Conservation (phyloP, 257 asterid species). For the Solanum sitiens region DNA sequence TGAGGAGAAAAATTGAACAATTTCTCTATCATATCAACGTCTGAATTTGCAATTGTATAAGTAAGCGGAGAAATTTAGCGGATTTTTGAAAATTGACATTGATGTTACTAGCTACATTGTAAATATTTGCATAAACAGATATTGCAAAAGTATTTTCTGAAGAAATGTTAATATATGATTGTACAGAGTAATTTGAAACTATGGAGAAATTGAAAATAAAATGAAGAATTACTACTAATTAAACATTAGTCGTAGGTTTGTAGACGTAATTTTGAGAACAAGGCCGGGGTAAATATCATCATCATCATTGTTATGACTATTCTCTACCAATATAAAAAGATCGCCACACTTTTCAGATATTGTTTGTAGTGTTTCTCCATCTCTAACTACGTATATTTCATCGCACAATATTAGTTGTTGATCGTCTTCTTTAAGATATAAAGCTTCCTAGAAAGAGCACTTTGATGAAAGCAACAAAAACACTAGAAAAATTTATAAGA, state of each 20-base stretch:
- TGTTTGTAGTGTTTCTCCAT: conserved; percentile 12
- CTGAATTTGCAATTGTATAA: not conserved
- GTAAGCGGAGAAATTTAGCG: no score
- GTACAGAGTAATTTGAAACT: not conserved
- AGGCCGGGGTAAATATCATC: conserved; percentile 24
- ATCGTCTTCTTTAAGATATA: not conserved
- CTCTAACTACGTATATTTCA: conserved; percentile 17
- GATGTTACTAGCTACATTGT: no score
- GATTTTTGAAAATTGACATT: no score
- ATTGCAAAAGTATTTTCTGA: not conserved
- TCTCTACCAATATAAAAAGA: conserved; percentile 9
- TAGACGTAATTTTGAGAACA: conserved; percentile 11
- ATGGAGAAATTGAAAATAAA: not conserved
- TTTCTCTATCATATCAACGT: not conserved
- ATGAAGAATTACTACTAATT: not conserved
- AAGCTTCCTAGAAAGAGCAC: not conserved
- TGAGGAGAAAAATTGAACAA: not conserved
- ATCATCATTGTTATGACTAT: conserved; percentile 10
- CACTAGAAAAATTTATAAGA: not conserved
- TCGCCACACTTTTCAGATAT: conserved; percentile 8
- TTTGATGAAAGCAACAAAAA: not conserved
- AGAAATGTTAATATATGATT: no score
- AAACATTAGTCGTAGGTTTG: not conserved
- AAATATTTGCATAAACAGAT: no score
- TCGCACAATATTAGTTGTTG: not conserved